phyloP scores from a whole-genome alignment of 75 land plant genomes.

The Sequoiadendron giganteum region DNA sequence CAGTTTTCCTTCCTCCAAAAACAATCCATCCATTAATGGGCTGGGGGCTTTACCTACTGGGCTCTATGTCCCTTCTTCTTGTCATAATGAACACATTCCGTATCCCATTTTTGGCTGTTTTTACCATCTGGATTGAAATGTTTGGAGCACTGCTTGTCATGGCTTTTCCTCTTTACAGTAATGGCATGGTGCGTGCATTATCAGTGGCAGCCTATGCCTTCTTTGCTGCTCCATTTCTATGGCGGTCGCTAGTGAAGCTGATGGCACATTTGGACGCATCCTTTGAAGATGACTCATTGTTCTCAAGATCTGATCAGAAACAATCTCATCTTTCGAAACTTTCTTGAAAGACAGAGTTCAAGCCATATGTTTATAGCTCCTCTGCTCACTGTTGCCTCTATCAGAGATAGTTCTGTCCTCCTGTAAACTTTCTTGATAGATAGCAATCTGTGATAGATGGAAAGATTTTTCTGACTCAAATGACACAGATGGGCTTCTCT shows the following conservation, averaged over 20 bases:
- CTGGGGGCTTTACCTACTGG: slow-evolving; percentile 77
- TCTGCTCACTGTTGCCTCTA: too few species aligned
- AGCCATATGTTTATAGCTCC: too few species aligned
- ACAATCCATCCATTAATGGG: slow-evolving; percentile 83
- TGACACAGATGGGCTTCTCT: too few species aligned
- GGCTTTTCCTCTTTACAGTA: slow-evolving; percentile 65
- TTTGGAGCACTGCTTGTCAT: slow-evolving; percentile 64
- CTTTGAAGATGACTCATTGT: slow-evolving; percentile 36
- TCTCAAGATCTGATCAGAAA: too few species aligned
- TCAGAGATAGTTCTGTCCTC: too few species aligned
- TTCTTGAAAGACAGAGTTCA: too few species aligned
- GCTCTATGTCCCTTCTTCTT: slow-evolving; percentile 51
- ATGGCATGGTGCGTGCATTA: slow-evolving; percentile 72
- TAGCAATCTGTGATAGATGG: too few species aligned
- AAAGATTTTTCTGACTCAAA: too few species aligned
- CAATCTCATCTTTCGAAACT: too few species aligned
- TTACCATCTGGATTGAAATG: slow-evolving; percentile 60
- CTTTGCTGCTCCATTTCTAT: slow-evolving; percentile 13
- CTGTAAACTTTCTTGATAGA: too few species aligned
- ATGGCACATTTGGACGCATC: slow-evolving; percentile 24
- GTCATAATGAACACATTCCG: slow-evolving; percentile 47
- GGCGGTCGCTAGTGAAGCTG: slow-evolving; percentile 45
- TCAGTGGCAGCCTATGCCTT: slow-evolving; percentile 56
- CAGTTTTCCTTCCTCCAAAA: slow-evolving; percentile 68
- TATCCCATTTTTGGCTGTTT: slow-evolving; percentile 49